Evolutionary conservation across 1,139 yeast genomes (phyloP).

Genomic region (Sugiyamaella paludigena): DNA sequence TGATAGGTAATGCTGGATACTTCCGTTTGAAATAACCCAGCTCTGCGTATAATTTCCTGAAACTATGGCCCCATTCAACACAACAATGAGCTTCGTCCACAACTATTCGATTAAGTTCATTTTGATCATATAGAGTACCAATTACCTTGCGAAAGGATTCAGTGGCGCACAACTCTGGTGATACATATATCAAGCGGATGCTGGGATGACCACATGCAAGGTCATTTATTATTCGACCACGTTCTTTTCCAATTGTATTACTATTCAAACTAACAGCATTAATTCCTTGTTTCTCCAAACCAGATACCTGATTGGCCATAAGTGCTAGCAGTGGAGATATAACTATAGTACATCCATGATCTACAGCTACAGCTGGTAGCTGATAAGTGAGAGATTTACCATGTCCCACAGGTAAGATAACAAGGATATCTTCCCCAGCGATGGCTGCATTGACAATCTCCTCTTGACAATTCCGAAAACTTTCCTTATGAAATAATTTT

Average conservation of each 20-base stretch:
- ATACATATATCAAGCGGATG: slow-evolving; percentile 65
- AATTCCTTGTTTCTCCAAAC: slow-evolving; percentile 56
- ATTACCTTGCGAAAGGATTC: slow-evolving; percentile 27
- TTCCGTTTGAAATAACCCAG: slow-evolving; percentile 63
- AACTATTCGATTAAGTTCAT: slow-evolving; percentile 50
- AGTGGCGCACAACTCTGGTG: slow-evolving; percentile 58
- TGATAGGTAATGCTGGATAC: slow-evolving; percentile 72
- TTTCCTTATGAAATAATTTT: slow-evolving; percentile 27
- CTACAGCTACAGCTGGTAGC: slow-evolving; percentile 90
- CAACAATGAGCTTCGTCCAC: slow-evolving; percentile 94
- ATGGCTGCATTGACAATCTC: slow-evolving; percentile 84
- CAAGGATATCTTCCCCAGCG: slow-evolving; percentile 82
- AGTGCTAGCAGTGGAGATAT: slow-evolving; percentile 84
- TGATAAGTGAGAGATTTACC: slow-evolving; percentile 97
- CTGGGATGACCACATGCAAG: slow-evolving; percentile 24
- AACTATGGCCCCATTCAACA: slow-evolving; percentile 91
- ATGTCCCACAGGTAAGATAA: slow-evolving; percentile 98
- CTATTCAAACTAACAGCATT: slow-evolving; percentile 50
- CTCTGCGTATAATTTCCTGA: slow-evolving; percentile 79
- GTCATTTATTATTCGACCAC: slow-evolving; percentile 22
- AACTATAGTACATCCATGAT: slow-evolving; percentile 89
- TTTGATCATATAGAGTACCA: slow-evolving; percentile 15
- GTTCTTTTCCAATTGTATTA: slow-evolving; percentile 19
- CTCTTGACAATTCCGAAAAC: slow-evolving; percentile 70
- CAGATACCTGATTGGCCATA: slow-evolving; percentile 90